phyloP scores from a whole-genome alignment of 2,329 filamentous ascomycete species.

The Leptosphaerulina australis region DNA sequence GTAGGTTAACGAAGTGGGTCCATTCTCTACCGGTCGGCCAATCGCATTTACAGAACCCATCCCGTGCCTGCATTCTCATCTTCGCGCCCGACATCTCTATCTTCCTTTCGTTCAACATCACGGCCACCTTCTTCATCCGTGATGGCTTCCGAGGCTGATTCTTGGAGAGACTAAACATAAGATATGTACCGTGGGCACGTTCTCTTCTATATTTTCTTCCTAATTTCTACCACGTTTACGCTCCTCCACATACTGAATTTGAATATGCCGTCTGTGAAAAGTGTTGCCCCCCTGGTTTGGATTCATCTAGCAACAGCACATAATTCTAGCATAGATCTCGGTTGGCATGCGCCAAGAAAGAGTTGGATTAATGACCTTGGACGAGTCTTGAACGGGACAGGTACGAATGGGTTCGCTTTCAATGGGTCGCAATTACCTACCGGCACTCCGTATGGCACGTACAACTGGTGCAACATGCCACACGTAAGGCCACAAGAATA shows the following conservation, averaged over 20 bases:
- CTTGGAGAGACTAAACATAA: constrained; percentile 20
- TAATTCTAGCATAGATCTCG: constrained; percentile 32
- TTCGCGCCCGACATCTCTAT: constrained; percentile 3
- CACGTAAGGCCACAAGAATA: constrained; percentile 76
- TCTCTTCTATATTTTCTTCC: constrained; percentile 20
- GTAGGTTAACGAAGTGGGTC: constrained; percentile 1
- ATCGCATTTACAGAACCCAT: constrained; percentile 19
- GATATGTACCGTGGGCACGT: constrained; percentile 33
- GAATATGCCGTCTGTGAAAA: constrained; percentile 27
- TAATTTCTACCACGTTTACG: constrained; percentile 26
- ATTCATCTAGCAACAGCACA: constrained; percentile 21
- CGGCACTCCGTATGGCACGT: constrained; percentile 62
- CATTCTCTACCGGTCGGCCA: constrained; percentile 7
- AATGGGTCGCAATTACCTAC: constrained; percentile 67
- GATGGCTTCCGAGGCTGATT: constrained; percentile 22
- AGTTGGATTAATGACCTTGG: constrained; percentile 66
- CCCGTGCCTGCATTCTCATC: constrained; percentile 26
- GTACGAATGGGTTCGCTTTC: constrained; percentile 76
- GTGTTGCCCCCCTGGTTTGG: constrained; percentile 27
- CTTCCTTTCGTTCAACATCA: constrained; percentile 18
- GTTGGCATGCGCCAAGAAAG: constrained; percentile 46
- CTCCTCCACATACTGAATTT: constrained; percentile 27
- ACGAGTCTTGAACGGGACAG: constrained; percentile 62
- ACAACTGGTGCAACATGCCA: constrained; percentile 90
- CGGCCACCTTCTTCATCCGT: constrained; percentile 26